Conservation (phyloP, 169 alveolate genomes). For the Theileria orientalis region DNA sequence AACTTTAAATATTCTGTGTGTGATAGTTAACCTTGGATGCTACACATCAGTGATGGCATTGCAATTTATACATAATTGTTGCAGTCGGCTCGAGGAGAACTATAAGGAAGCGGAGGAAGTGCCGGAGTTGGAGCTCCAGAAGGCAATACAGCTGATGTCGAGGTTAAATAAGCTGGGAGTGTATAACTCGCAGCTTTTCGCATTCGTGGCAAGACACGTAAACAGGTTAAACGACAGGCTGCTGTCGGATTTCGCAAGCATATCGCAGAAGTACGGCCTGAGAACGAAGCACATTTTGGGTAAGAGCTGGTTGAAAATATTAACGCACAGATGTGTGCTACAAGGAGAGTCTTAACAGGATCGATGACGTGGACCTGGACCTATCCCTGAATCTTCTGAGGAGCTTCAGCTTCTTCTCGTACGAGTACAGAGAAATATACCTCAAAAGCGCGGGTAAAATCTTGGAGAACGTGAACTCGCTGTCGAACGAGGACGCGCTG, state of each 20-base stretch:
- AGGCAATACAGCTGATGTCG: slow-evolving; percentile 32
- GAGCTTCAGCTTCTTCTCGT: slow-evolving; percentile 48
- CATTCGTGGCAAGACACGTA: slow-evolving; percentile 30
- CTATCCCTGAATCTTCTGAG: slow-evolving; percentile 38
- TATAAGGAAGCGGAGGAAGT: neutral
- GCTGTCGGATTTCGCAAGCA: slow-evolving; percentile 48
- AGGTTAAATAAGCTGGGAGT: slow-evolving; percentile 38
- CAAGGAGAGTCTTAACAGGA: slow-evolving; percentile 29
- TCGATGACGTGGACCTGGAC: slow-evolving; percentile 23
- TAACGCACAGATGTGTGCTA: slow-evolving; percentile 27
- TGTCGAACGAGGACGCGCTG: slow-evolving; percentile 51
- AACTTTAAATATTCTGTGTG: too few species aligned
- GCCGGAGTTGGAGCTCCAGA: neutral
- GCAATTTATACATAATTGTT: too few species aligned
- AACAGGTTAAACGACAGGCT: slow-evolving; percentile 13
- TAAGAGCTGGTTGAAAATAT: neutral
- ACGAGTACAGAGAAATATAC: slow-evolving; percentile 54
- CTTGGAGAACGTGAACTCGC: slow-evolving; percentile 8
- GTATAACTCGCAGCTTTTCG: slow-evolving; percentile 36
- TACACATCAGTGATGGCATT: too few species aligned
- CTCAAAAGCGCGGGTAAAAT: neutral
- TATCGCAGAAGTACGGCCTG: slow-evolving; percentile 36
- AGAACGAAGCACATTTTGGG: slow-evolving; percentile 57
- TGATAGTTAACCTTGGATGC: too few species aligned
- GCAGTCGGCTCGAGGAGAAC: neutral